These are phyloP conservation scores for Akanthomyces uredinophilus DNA, from an alignment of 2,329 filamentous ascomycete species.

Conservation along the genomic window DNA sequence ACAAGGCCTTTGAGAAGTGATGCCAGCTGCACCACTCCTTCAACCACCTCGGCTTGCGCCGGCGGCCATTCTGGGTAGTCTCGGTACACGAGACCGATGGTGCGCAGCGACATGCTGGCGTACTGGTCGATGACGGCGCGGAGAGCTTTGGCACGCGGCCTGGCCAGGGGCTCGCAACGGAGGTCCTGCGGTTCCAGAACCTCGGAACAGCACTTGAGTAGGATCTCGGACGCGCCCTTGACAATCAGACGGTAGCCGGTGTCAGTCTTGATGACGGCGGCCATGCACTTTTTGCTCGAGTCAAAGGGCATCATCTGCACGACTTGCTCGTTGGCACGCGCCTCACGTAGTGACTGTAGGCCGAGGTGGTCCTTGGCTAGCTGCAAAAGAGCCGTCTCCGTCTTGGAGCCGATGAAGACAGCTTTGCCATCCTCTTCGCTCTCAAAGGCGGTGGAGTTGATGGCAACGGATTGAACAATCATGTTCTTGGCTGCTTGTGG, in stretches of 20 bases:
- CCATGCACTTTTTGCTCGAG: slow-evolving; percentile 53
- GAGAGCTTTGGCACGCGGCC: slow-evolving; percentile 48
- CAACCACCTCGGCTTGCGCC: slow-evolving; percentile 56
- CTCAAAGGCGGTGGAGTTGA: slow-evolving; percentile 57
- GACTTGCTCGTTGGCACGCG: slow-evolving; percentile 41
- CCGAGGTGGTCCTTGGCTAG: slow-evolving; percentile 46
- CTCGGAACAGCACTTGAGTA: slow-evolving; percentile 41
- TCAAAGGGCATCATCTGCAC: slow-evolving; percentile 51
- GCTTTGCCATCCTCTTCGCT: slow-evolving; percentile 40
- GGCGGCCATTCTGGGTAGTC: slow-evolving; percentile 69
- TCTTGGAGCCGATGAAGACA: slow-evolving; percentile 51
- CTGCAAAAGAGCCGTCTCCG: slow-evolving; percentile 49
- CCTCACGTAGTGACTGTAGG: slow-evolving; percentile 41
- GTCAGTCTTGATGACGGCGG: slow-evolving; percentile 43
- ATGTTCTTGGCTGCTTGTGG: slow-evolving; percentile 27
- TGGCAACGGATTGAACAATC: slow-evolving; percentile 39
- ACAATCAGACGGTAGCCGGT: slow-evolving; percentile 44
- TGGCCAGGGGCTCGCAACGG: slow-evolving; percentile 49
- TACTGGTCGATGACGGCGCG: slow-evolving; percentile 53
- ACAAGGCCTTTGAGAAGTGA: slow-evolving; percentile 58
- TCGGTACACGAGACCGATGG: slow-evolving; percentile 68
- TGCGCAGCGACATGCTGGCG: slow-evolving; percentile 63
- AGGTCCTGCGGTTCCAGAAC: slow-evolving; percentile 37
- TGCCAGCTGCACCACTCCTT: slow-evolving; percentile 55
- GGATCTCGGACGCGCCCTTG: slow-evolving; percentile 54